A percentile compares a stretch with the other conserved stretches of the same genome.
Conservation (phyloP, 352 stramenopile species). For the Thalassiosira mediterranea region DNA sequence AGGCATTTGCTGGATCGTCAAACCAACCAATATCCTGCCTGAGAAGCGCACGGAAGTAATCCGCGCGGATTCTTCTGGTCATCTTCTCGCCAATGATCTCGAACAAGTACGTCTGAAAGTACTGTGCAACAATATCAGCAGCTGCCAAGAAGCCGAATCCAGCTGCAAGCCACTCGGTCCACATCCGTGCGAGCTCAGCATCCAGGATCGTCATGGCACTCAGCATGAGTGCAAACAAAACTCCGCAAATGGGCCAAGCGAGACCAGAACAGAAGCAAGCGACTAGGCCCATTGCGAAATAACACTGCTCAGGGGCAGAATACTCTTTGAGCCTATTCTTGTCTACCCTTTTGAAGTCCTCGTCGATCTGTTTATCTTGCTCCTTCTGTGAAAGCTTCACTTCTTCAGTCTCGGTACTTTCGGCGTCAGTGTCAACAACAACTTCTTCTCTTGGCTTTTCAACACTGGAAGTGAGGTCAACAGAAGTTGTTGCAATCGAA, state of each 20-base stretch:
- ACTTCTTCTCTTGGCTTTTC: slow-evolving; percentile 8
- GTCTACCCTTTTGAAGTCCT: slow-evolving; percentile 35
- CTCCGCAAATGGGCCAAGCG: slow-evolving; percentile 22
- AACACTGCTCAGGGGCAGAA: slow-evolving; percentile 18
- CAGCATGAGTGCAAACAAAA: slow-evolving; percentile 38
- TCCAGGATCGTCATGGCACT: slow-evolving; percentile 20
- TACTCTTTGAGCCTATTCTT: slow-evolving; percentile 41
- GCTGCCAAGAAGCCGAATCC: slow-evolving; percentile 17
- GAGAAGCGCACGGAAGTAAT: slow-evolving; percentile 38
- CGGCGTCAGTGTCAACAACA: background rate
- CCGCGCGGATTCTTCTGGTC: slow-evolving; percentile 29
- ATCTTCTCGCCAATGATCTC: slow-evolving; percentile 40
- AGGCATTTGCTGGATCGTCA: slow-evolving; percentile 27
- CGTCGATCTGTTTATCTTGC: slow-evolving; percentile 20
- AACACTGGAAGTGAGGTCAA: background rate
- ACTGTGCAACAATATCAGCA: slow-evolving; percentile 26
- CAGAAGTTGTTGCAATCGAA: background rate
- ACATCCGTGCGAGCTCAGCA: slow-evolving; percentile 1
- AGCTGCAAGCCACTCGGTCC: background rate
- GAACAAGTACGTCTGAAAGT: slow-evolving; percentile 37
- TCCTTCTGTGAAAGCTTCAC: slow-evolving; percentile 6
- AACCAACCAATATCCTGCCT: slow-evolving; percentile 49
- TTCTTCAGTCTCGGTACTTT: background rate
- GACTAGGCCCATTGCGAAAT: slow-evolving; percentile 25
- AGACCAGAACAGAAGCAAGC: slow-evolving; percentile 26